Evolutionary conservation across 2,329 filamentous ascomycete genomes (phyloP), one percentile per base, ranked within the genome.

Genomic region (Ceratocystis albifundus): DNA sequence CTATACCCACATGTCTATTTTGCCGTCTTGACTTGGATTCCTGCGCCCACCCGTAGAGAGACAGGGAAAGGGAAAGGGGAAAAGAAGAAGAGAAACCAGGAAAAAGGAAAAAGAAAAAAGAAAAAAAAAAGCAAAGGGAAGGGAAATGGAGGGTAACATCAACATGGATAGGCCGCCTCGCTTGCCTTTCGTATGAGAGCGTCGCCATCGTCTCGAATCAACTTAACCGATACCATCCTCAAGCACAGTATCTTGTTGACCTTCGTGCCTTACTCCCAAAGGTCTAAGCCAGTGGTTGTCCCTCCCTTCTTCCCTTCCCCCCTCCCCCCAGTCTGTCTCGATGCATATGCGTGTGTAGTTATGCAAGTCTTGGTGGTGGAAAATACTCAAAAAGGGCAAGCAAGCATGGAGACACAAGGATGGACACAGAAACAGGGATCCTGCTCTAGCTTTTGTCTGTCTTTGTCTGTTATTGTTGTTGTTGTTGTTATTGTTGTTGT

Each of bases 301-400:
- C 7, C 8, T 6, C 8, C 6, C 32, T 25, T 25, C 25, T 3
- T 25, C 28, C 4, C 28, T 2, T 8, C 8, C 7, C 6, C 6
- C 7, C 10, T 3, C 6, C 8, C 36, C 36, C 48, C 48, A 53
- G 48, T 4, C 20, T 28, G 48, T 53, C 7, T 25, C 20, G 20
- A 53, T 53, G 48, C 48, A 53, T 25, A 25, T 12, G 25, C 25
- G 48, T 15, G 3, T 10, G 46, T 5, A 50, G 7, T 50, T 20
- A 53, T 53, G 48, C 48, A 53, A 25, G 48, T 53, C 48, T 53
- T 53, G 48, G 48, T 25, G 8, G 48, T 53, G 48, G 20, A 53
- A 53, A 53, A 28, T 53, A 53, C 48, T 25, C 8, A 25, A 53
- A 53, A 53, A 28, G 20, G 48, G 10, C 36, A 41, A 53, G 4